Conservation (phyloP, 768 basidiomycete genomes). For the Lactarius quietus region DNA sequence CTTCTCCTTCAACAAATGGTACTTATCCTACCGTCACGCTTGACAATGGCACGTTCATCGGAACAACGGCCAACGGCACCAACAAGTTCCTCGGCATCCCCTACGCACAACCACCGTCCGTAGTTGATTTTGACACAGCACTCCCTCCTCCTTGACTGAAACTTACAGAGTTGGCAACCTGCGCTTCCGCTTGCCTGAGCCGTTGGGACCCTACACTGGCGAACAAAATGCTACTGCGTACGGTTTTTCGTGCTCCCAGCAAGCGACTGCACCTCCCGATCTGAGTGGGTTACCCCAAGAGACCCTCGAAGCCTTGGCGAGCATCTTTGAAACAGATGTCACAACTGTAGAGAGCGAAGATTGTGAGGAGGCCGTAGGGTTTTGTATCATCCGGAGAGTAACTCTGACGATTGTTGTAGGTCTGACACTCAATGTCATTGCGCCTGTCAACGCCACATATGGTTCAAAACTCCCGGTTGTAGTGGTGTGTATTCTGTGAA, state of each 20-base stretch:
- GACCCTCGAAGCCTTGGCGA: neutral
- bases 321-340: neutral
- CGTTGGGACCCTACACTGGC: too few species aligned
- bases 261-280: slow-evolving; percentile 5
- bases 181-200: too few species aligned
- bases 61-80: slow-evolving; percentile 28
- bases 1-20: neutral
- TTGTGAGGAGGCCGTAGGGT: slow-evolving; percentile 12
- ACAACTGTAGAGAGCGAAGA: slow-evolving; percentile 20
- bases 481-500: slow-evolving; percentile 21
- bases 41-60: slow-evolving; percentile 32
- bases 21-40: slow-evolving; percentile 29
- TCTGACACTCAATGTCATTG: slow-evolving; percentile 28
- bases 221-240: too few species aligned
- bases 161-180: slow-evolving; percentile 32
- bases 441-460: slow-evolving; percentile 11
- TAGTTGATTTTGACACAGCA: neutral
- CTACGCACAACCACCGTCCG: slow-evolving; percentile 33
- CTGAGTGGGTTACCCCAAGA: neutral
- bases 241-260: slow-evolving; percentile 23
- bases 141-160: neutral
- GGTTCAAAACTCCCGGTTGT: slow-evolving; percentile 26
- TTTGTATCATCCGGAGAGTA: neutral
- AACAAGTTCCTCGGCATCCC: slow-evolving; percentile 34
- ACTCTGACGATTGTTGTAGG: slow-evolving; percentile 8